Percentiles rank a stretch among this genome's conserved stretches.
Evolutionary conservation across 2,329 filamentous ascomycete species (phyloP).

Genomic region (Cytospora schulzeri): DNA sequence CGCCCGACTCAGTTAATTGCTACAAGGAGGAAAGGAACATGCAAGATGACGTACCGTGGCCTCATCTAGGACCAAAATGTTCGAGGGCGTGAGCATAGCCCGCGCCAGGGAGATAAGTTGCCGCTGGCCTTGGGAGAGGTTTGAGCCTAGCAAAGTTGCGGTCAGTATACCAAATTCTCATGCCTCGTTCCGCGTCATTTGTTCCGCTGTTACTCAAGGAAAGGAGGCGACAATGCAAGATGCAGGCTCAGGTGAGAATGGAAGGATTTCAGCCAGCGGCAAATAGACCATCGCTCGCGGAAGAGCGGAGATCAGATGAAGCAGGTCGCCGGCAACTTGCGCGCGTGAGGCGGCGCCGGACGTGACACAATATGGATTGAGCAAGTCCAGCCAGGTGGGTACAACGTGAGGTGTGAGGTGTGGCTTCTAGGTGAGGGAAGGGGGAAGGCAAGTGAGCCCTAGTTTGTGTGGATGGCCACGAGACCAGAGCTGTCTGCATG

Average conservation of each 20-base stretch:
- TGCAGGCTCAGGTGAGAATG: conserved; percentile 5
- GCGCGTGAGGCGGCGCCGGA: conserved; percentile 19
- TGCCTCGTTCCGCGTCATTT: conserved; percentile 9
- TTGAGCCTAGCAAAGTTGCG: conserved; percentile 66
- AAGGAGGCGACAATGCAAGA: conserved; percentile 19
- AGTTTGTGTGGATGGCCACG: conserved; percentile 23
- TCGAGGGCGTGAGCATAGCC: conserved; percentile 90
- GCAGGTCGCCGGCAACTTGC: conserved; percentile 22
- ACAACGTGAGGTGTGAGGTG: conserved; percentile 17
- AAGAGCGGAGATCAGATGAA: conserved; percentile 4
- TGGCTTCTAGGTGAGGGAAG: not conserved
- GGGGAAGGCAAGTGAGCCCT: conserved; percentile 4
- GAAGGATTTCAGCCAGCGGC: not conserved
- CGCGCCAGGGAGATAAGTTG: conserved; percentile 93
- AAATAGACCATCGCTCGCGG: conserved; percentile 1
- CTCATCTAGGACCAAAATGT: conserved; percentile 96
- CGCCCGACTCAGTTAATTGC: not conserved
- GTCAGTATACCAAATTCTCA: conserved; percentile 30
- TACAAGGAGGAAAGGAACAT: not conserved
- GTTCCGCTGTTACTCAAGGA: conserved; percentile 15
- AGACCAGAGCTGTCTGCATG: conserved; percentile 38
- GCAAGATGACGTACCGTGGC: conserved; percentile 58
- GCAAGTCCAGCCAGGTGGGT: conserved; percentile 22
- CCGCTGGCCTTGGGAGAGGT: conserved; percentile 91
- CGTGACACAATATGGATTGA: conserved; percentile 22